phyloP scores from a whole-genome alignment of 192 early-diverging fungal genomes.

The Linnemannia zychae region DNA sequence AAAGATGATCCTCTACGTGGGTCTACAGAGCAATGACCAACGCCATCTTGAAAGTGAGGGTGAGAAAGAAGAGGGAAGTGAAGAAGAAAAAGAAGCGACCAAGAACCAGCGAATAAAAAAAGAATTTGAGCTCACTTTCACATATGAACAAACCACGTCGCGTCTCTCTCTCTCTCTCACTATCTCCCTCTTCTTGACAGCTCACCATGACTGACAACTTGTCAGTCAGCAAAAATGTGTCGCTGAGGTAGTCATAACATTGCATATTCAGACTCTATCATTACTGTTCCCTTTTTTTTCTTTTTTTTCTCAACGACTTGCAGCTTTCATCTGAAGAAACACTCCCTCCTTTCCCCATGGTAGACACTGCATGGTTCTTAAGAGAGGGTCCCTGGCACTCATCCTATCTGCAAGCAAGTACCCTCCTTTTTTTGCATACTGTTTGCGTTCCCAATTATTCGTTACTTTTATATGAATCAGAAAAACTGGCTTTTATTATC shows the following conservation, averaged over 20 bases:
- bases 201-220: constrained; percentile 5
- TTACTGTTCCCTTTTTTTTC: no score
- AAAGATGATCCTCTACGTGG: constrained; percentile 3
- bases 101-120: background rate
- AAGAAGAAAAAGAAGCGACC: background rate
- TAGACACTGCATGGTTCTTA: no score
- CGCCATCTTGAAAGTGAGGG: constrained; percentile 22
- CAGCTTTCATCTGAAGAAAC: no score
- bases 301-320: no score
- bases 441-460: no score
- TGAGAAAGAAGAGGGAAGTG: constrained; percentile 3
- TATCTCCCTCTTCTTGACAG: background rate
- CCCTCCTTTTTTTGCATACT: no score
- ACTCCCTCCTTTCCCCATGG: no score
- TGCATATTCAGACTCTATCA: background rate
- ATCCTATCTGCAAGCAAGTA: no score
- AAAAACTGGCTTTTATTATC: no score
- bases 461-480: no score
- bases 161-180: background rate
- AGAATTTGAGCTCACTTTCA: background rate
- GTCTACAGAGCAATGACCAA: constrained; percentile 23
- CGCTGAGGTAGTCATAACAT: background rate
- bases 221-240: background rate
- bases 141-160: background rate
- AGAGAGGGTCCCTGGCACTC: no score